These are phyloP conservation scores for Alternaria ethzedia DNA, from an alignment of 2,329 filamentous ascomycete species.

Conservation along the genomic window DNA sequence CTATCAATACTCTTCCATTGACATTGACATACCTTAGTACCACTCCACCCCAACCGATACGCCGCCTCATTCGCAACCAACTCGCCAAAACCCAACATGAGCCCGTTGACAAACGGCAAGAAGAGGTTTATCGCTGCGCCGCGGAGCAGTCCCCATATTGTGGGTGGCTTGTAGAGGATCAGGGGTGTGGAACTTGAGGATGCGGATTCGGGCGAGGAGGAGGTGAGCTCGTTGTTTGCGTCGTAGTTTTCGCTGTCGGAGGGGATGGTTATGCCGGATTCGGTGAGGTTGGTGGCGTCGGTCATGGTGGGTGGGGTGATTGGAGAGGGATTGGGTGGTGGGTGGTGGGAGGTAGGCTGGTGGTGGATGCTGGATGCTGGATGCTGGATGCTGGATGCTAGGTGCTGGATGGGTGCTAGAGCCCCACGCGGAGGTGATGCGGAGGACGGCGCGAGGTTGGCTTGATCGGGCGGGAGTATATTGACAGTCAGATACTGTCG, in stretches of 20 bases:
- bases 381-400: background rate
- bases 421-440: slow-evolving; percentile 19
- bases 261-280: slow-evolving; percentile 77
- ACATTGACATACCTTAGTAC: slow-evolving; percentile 81
- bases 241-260: slow-evolving; percentile 87
- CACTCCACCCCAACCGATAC: slow-evolving; percentile 90
- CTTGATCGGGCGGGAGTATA: background rate
- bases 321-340: background rate
- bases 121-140: slow-evolving; percentile 96
- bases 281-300: slow-evolving; percentile 60
- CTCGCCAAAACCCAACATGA: slow-evolving; percentile 98
- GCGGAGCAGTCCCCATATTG: slow-evolving; percentile 81
- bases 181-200: slow-evolving; percentile 69
- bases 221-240: slow-evolving; percentile 66
- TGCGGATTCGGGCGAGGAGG: slow-evolving; percentile 68
- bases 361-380: background rate
- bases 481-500: background rate
- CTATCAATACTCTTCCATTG: too few relatives aligned
- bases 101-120: slow-evolving; percentile 92
- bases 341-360: background rate
- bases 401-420: slow-evolving; percentile 2
- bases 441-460: slow-evolving; percentile 2
- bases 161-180: slow-evolving; percentile 88
- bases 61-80: slow-evolving; percentile 95
- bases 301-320: slow-evolving; percentile 16